Evolutionary conservation across 2,329 filamentous ascomycete species (phyloP).

Genomic region (Pseudofabraea citricarpa): DNA sequence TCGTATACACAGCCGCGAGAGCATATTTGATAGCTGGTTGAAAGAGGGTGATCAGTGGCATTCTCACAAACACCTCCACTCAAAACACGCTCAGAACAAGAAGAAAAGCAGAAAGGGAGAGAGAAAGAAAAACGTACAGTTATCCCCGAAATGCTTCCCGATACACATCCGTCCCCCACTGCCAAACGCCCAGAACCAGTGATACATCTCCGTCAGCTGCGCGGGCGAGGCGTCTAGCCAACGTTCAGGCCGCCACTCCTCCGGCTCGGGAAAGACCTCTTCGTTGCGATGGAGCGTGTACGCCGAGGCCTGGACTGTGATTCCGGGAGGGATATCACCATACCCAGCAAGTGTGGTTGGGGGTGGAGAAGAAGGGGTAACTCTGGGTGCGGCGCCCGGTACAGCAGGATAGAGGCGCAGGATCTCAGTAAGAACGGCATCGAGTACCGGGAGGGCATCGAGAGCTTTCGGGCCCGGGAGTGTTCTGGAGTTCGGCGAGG

Average conservation of each 20-base stretch:
- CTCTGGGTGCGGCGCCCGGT: conserved; percentile 45
- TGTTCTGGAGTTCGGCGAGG: background rate
- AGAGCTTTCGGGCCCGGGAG: conserved; percentile 33
- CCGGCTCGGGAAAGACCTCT: conserved; percentile 39
- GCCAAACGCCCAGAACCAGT: conserved; percentile 60
- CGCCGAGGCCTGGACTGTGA: conserved; percentile 42
- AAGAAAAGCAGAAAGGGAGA: background rate
- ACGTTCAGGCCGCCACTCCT: conserved; percentile 41
- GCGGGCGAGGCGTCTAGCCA: conserved; percentile 39
- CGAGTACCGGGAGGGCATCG: conserved; percentile 43
- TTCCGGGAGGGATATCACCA: conserved; percentile 40
- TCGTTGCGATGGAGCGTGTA: conserved; percentile 48
- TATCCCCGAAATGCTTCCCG: conserved; percentile 58
- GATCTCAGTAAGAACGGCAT: conserved; percentile 51
- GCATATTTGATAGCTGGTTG: conserved; percentile 72
- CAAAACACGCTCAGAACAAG: background rate
- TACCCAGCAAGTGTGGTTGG: conserved; percentile 18
- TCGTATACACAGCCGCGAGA: conserved; percentile 63
- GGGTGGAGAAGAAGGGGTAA: conserved; percentile 32
- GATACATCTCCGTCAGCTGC: conserved; percentile 22
- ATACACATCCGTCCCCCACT: conserved; percentile 63
- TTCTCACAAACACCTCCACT: background rate
- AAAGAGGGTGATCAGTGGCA: conserved; percentile 14
- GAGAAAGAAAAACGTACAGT: conserved; percentile 29
- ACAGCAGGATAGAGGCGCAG: conserved; percentile 49